Evolutionary conservation across 805 yeast species (phyloP), one percentile per base, ranked within the genome.

Genomic region (Cyberlindnera maritima): DNA sequence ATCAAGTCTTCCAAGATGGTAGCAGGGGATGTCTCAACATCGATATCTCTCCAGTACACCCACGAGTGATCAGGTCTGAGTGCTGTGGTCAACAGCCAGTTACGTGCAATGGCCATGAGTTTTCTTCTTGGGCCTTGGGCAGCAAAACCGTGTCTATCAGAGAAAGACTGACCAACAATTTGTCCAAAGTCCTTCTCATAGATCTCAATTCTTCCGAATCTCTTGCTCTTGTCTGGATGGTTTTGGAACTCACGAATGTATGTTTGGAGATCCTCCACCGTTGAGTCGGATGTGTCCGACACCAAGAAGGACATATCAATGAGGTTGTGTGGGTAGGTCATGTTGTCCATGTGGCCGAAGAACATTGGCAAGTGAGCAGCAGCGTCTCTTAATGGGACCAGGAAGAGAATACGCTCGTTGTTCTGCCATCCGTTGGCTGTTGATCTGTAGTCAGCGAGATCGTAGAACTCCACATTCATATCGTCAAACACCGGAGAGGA

Each of bases 1-100:
- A 92, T 92, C 58, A 91, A 71, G 67, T 91, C 97, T 66, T 91
- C 96, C 52, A 91, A 66, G 50, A 91, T 80, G 1, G 96, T 83
- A 1, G 83, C 75, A 4, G 97, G 96, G 26, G 85, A 81, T 0
- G 91, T 83, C 64, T 91, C 96, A n/a, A 92, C 96, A 66, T 92
- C 98, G 12, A 94, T 96, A 70, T 92, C 98, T 67, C 98, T 75
- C 98, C 98, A 92, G 65, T 91, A 90, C 8, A 92, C 97, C 86
- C 91, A 90, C 8, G 96, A 82, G 64, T 92, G 98, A 64, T 92
- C 83, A 1, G 98, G 97, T 64, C 83, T 84, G 41, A 92, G 66
- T 1, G 96, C 95, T 7, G 85, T 89, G 1, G 92, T 72, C 62
- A 90, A 79, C 36, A 92, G 70, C 98, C 98, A 92, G 66, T 92